These are phyloP conservation scores for Elasticomyces elasticus DNA, from an alignment of 495 filamentous ascomycete genomes.

Conservation along the genomic window DNA sequence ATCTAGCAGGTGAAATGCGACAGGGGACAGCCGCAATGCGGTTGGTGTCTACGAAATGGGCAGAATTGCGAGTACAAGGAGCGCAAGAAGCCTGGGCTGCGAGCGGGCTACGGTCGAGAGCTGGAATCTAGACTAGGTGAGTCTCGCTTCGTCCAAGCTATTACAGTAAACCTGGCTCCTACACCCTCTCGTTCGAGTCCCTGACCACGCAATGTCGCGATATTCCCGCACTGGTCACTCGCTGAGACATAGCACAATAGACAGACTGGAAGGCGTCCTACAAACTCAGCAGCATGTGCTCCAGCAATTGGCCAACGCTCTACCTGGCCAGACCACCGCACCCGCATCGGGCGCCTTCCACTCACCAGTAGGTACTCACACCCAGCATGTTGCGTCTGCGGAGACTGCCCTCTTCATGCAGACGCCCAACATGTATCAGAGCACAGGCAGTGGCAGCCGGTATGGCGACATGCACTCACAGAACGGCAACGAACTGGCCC, in stretches of 20 bases:
- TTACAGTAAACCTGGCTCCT: too few species aligned
- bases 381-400: constrained; percentile 43
- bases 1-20: constrained; percentile 30
- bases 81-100: constrained; percentile 68
- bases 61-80: constrained; percentile 74
- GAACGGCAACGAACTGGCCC: not conserved
- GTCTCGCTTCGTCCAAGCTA: constrained; percentile 24
- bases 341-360: not conserved
- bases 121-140: constrained; percentile 62
- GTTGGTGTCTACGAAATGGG: constrained; percentile 75
- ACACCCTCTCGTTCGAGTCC: too few species aligned
- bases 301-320: constrained; percentile 25
- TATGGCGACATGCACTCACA: not conserved
- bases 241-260: constrained; percentile 7
- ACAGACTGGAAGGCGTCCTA: constrained; percentile 28
- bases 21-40: constrained; percentile 72
- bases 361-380: constrained; percentile 10
- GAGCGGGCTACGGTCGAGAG: constrained; percentile 81
- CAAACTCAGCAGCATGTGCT: constrained; percentile 32
- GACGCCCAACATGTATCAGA: constrained; percentile 38
- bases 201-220: not conserved
- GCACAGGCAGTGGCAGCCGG: not conserved
- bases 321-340: not conserved
- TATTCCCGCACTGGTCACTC: constrained; percentile 7
- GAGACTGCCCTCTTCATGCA: constrained; percentile 55